Base-by-base conservation (phyloP, 1,139 yeast genomes). In the Geotrichum carabidarum region DNA sequence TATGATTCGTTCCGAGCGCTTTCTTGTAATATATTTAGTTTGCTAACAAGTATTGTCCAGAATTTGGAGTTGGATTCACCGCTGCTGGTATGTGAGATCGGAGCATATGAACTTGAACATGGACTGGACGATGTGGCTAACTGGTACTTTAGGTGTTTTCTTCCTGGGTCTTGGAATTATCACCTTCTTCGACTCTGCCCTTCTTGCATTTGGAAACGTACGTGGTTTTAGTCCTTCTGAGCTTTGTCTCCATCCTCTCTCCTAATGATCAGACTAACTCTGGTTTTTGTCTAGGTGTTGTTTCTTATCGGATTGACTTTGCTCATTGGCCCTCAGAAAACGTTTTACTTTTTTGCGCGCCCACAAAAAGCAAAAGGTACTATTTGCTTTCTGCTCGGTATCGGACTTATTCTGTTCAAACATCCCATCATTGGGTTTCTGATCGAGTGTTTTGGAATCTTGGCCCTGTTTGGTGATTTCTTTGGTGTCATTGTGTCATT, bases 21-120 rank as follows among this genome's bases (percentile, higher is more conserved):
- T 34, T 12, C 12, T 4, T 34, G 37, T 34, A 34, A 34, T 34
- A 34, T 34, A 12, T 30, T 30, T 37, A 22, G 47, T 37, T 46
- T 48, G 43, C 51, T 45, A 54, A 8, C 40, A n/a, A 11, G 17
- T 8, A 2, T 51, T 35, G 51, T 54, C 63, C 62, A 88, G 96
- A 90, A 71, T 84, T 84, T 65, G 99, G 99, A 34, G 97, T 89
- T 31, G 96, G 90, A 8, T 86, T 91, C 76, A 88, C 96, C 12
- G 91, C 95, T 30, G 87, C 86, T 31, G 97, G 93, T 57, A 60
- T 34, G 42, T n/a, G 9, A 18, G 27, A 22, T 22, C 27, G 5
- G 27, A 22, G 27, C 3, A 22, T 22, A 5, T 3, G 3, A 22
- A 3, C 27, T 37, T 17, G 36, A 22, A 22, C 27, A 5, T 22